Evolutionary conservation across 106 monocot species (phyloP), one percentile per base, ranked within the genome.

Genomic region (Dendrobium catenatum): DNA sequence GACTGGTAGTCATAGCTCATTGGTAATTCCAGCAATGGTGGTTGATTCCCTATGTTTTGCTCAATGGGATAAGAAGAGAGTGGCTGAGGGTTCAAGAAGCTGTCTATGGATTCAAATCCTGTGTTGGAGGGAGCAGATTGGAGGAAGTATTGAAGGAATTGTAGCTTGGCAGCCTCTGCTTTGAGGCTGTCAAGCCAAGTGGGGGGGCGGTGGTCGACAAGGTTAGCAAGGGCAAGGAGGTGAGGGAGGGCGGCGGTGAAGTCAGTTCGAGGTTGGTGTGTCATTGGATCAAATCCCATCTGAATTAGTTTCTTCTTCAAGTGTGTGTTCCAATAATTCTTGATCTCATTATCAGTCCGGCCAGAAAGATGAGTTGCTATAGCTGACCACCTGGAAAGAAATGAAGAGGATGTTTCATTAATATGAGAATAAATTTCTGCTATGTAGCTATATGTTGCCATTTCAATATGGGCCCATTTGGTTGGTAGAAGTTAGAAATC

Each of bases 271-370:
- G 95, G 95, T 2, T 89, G 87, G 58, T 95, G 95, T 7, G 95
- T 95, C 93, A 95, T 90, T 17, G 95, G 95, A 47, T 95, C 95
- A 79, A 93, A 85, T 0, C 95, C 95, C 95, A 93, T 95, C 54
- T 95, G 93, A 64, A 95, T 93, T 17, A 95, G 89, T 76, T 91
- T 91, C 89, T 95, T 95, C 87, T 91, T 95, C 15, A 95, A 87
- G 75, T 95, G 93, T 20, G 95, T 95, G 91, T 95, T 93, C 95
- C 95, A 95, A 84, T 89, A 93, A 84, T 95, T 95, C 86, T 95
- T 95, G 66, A 95, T 95, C 86, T 95, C 95, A 43, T 95, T 95
- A 75, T 95, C 95, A 2, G 95, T 95, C 3, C 95, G 82, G 13
- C 95, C 95, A 0, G 95, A 93, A 3, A 95, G 89, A 79, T 95